A percentile compares a stretch with the other conserved stretches of the same genome.
phyloP scores from a whole-genome alignment of 129 eudicot genomes.

The Centrapalus pauciflorus region DNA sequence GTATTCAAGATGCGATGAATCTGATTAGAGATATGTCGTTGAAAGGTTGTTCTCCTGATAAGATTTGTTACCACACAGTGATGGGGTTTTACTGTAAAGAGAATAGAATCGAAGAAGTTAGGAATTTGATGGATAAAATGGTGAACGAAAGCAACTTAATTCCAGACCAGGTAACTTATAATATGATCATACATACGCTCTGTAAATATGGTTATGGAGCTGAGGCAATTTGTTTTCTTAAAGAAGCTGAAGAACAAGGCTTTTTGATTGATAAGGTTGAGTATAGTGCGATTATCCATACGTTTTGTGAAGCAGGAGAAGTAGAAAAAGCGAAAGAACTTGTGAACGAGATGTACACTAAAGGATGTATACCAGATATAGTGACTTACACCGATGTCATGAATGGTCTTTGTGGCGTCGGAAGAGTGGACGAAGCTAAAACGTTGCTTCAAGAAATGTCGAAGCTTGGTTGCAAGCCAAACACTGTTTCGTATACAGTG shows the following conservation, averaged over 20 bases:
- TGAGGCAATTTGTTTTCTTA: conserved; percentile 56
- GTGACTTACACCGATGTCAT: conserved; percentile 78
- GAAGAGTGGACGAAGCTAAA: conserved; percentile 60
- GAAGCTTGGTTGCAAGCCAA: conserved; percentile 77
- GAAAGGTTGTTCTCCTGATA: conserved; percentile 72
- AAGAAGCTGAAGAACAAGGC: conserved; percentile 71
- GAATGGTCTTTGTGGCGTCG: conserved; percentile 61
- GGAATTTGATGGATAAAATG: conserved; percentile 58
- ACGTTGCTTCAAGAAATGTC: conserved; percentile 53
- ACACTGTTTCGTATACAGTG: conserved; percentile 72
- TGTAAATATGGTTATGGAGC: conserved; percentile 58
- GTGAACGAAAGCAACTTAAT: conserved; percentile 31
- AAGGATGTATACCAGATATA: conserved; percentile 75
- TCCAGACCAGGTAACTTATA: conserved; percentile 76
- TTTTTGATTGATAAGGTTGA: conserved; percentile 64
- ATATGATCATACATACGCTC: conserved; percentile 65
- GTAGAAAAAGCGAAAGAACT: conserved; percentile 65
- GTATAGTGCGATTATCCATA: conserved; percentile 68
- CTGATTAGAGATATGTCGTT: conserved; percentile 48
- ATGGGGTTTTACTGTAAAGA: conserved; percentile 67
- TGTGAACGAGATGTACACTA: conserved; percentile 55
- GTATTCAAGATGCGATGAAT: conserved; percentile 49
- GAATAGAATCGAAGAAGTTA: conserved; percentile 48
- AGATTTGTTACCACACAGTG: conserved; percentile 71
- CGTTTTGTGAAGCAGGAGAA: conserved; percentile 57